Base-by-base conservation (phyloP, 345 rosid genomes). In the Salix caprea region DNA sequence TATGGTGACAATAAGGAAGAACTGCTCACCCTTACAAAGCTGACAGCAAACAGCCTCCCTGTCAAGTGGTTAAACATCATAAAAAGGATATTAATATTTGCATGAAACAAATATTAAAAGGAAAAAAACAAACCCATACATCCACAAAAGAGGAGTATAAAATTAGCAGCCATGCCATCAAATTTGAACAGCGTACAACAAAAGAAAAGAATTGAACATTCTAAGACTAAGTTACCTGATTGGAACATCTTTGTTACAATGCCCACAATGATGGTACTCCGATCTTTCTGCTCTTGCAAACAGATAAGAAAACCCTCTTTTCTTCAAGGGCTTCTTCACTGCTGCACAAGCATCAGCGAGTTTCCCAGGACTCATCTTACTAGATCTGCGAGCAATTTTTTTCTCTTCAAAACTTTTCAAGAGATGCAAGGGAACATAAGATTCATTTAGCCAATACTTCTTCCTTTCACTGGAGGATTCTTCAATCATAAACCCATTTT, bases 31-130 rank as follows among this genome's bases (percentile, higher is more conserved):
- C 80, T 91, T 81, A 84, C 99, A 96, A 82, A 77, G 75, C 76
- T 87, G 90, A 87, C 99, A 96, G 87, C 89, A 75, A 52, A 89
- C 94, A 75, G 96, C 94, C 76, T 96, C 99, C 87, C 99, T 96
- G 98, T 75, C 75, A 83, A 73, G 30, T 40, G 44, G 34, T 46
- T 30, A 73, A 61, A 60, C 30, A 67, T 73, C 36, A 60, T 44
- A 39, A 64, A 42, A 7, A 69, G 26, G 69, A 69, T 48, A 42
- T 78, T 58, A 78, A 48, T 14, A 67, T 10, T 46, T 60, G 19
- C 73, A 71, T 19, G 37, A 73, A 54, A 72, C 60, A 61, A 30
- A 65, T 68, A 24, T 30, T 58, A 23, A 42, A 7, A 62, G 13
- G 30, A 39, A 61, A 10, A 68, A 28, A 26, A 65, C 14, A 4